Conservation (phyloP, 805 yeast genomes). For the Ogataea thermomethanolica region DNA sequence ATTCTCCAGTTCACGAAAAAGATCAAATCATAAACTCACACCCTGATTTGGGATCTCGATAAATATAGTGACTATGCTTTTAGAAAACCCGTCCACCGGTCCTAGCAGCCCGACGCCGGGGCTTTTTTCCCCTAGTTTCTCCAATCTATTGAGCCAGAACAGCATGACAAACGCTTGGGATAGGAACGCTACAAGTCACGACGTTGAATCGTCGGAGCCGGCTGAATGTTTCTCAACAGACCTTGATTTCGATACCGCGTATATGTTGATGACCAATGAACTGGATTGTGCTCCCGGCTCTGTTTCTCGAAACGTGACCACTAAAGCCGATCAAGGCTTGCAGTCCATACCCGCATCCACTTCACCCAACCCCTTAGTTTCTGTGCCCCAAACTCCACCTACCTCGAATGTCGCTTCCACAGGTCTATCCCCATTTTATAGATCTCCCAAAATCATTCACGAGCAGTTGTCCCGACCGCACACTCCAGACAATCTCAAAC, state of each 20-base stretch:
- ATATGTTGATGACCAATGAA: conserved; percentile 30
- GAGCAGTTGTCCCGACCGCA: conserved; percentile 10
- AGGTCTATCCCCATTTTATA: conserved; percentile 15
- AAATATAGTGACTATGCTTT: conserved; percentile 6
- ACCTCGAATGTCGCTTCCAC: conserved; percentile 7
- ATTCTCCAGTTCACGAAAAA: conserved; percentile 10
- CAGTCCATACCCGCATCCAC: conserved; percentile 9
- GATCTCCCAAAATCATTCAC: conserved; percentile 12
- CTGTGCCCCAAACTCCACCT: conserved; percentile 13
- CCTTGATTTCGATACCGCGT: conserved; percentile 37
- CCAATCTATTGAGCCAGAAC: not conserved
- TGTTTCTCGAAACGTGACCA: conserved; percentile 3
- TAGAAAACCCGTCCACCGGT: conserved; percentile 9
- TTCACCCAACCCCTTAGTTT: conserved; percentile 6
- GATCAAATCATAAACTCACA: not conserved
- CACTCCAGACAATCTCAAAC: conserved; percentile 4
- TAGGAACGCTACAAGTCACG: not conserved
- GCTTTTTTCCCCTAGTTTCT: conserved; percentile 1
- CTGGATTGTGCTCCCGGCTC: conserved; percentile 13
- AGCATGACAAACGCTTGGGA: not conserved
- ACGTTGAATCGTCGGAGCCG: not conserved
- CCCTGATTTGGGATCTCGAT: not conserved
- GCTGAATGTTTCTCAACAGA: conserved; percentile 23
- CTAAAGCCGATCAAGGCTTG: not conserved
- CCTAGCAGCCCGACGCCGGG: conserved; percentile 8